Evolutionary conservation across 108 stramenopile genomes (phyloP).

Genomic region (Conticribra weissflogii): DNA sequence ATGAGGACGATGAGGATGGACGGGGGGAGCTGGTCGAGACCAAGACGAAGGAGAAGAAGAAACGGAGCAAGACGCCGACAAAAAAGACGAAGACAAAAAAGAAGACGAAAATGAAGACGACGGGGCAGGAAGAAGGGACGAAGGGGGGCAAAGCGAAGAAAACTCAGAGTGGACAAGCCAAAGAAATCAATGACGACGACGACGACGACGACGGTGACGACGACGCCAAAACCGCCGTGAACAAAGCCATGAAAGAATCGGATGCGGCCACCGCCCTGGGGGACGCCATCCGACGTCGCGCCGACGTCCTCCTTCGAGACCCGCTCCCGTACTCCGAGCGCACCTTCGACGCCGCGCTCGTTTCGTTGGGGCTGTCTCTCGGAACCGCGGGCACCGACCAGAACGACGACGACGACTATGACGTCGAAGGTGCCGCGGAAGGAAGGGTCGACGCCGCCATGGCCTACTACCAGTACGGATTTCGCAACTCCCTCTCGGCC

Average conservation of each 20-base stretch:
- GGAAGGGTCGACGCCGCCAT: not conserved
- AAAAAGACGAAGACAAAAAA: not conserved
- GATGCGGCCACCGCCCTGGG: constrained; percentile 24
- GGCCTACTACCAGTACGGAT: constrained; percentile 27
- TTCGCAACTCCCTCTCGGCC: not conserved
- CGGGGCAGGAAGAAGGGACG: too few relatives aligned
- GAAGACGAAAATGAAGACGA: not conserved
- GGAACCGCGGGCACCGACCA: constrained; percentile 37
- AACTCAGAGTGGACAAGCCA: not conserved
- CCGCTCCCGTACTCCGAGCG: constrained; percentile 23
- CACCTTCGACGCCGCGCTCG: constrained; percentile 20
- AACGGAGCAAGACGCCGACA: too few relatives aligned
- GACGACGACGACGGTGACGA: constrained; percentile 1
- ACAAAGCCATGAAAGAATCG: constrained; percentile 16
- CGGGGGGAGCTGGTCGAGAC: not conserved
- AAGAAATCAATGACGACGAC: not conserved
- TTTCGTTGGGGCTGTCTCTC: constrained; percentile 52
- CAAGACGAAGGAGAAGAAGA: not conserved
- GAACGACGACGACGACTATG: not conserved
- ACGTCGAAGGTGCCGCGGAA: not conserved
- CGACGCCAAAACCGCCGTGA: constrained; percentile 6
- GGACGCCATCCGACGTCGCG: constrained; percentile 16
- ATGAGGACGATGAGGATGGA: not conserved
- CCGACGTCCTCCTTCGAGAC: constrained; percentile 10
- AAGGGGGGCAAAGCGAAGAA: not conserved